phyloP scores from a whole-genome alignment of 257 asterid species.

The Solanum medicagineum region DNA sequence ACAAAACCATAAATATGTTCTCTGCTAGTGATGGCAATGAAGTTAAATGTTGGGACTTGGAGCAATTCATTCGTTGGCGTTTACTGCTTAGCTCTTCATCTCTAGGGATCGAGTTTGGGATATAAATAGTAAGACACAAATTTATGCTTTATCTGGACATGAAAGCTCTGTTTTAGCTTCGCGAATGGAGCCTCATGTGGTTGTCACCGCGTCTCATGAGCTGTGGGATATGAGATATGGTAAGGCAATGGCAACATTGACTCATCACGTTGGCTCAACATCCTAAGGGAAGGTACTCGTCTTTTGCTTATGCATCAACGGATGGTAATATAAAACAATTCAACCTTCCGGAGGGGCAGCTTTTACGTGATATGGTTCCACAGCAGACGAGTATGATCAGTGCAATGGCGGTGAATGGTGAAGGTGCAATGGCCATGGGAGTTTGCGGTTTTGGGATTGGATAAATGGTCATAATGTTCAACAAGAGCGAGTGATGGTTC shows the following conservation, averaged over 20 bases:
- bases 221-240: conserved; percentile 86
- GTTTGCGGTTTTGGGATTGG: conserved; percentile 99
- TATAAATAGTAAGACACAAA: no score
- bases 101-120: no score
- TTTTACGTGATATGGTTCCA: conserved; percentile 81
- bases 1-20: no score
- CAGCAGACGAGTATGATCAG: conserved; percentile 80
- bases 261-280: neutral
- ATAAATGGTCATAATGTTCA: conserved; percentile 84
- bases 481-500: conserved; percentile 78
- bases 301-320: conserved; percentile 80
- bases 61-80: no score
- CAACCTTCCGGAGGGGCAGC: conserved; percentile 74
- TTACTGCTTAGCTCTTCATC: no score
- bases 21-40: no score
- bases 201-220: conserved; percentile 39
- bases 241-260: neutral
- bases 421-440: conserved; percentile 75
- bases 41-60: no score
- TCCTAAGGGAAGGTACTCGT: no score
- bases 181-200: no score
- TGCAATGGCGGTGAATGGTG: conserved; percentile 71
- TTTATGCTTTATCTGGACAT: no score
- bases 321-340: conserved; percentile 62
- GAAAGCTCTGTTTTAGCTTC: no score